Evolutionary conservation across 2,329 filamentous ascomycete species (phyloP), one percentile per base, ranked within the genome.

Genomic region (Cylindrodendrum hubeiense): DNA sequence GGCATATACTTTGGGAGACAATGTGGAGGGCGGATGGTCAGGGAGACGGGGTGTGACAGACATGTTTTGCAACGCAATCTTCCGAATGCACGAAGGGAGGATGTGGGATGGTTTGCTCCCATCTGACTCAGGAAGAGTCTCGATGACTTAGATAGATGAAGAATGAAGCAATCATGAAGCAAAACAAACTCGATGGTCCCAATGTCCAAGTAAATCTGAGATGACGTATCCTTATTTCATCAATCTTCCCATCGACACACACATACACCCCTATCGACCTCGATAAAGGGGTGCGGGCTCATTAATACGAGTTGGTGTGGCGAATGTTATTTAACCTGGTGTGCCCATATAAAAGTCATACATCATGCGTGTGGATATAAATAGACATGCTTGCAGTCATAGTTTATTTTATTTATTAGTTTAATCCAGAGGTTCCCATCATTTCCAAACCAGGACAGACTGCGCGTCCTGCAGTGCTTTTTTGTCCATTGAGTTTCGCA

Each of bases 111-210:
- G 51, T 47, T 54, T 63, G 43, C 54, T 70, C 37, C 28, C 21
- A 60, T 60, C 49, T 63, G 37, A 34, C 55, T 56, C 30, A 22
- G 15, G 33, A 53, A 58, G 46, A n/a, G 47, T 60, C 39, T 51
- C 21, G 49, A 65, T 41, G 50, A 67, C 52, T 51, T 60, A 46
- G 17, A 60, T 67, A 71, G 54, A 61, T 58, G 28, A 70, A 5
- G 28, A 65, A 73, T 51, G 50, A 70, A 55, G 33, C 51, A 68
- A 43, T 33, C 63, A 73, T 55, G 50, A 68, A 55, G 33, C 51
- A 67, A 47, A 43, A 60, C 39, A 19, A 60, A 60, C 39, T 15
- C 19, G 24, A 60, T 13, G 7, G 19, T 8, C n/a, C 13, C 28
- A 34, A 24, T 47, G 17, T 17, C 22, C 7, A 12, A 47, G 15